Evolutionary conservation across 306 rosid species (phyloP).

Genomic region (Ormosia emarginata): DNA sequence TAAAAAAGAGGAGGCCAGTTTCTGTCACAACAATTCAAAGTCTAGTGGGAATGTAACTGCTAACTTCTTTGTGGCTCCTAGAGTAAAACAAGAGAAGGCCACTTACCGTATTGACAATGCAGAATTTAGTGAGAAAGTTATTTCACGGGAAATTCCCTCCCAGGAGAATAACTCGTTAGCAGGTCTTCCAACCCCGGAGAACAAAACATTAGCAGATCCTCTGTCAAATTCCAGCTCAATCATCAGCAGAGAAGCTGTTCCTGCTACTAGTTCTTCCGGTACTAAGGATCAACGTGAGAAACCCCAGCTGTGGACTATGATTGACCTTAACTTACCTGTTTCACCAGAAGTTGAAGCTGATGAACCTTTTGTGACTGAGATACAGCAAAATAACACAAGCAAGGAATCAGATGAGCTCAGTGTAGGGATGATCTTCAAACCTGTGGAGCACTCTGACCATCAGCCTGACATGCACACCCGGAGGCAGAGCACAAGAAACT

Average conservation of each 20-base stretch:
- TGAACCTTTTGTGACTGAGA: conserved; percentile 33
- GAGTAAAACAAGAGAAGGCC: conserved; percentile 46
- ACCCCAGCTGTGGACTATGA: conserved; percentile 40
- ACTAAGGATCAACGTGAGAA: conserved; percentile 41
- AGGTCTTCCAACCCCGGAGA: conserved; percentile 36
- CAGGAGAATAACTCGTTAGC: conserved; percentile 34
- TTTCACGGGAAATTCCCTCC: conserved; percentile 25
- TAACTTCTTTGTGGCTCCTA: conserved; percentile 31
- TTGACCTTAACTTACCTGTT: conserved; percentile 72
- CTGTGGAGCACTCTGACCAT: conserved; percentile 37
- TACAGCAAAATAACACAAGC: conserved; percentile 28
- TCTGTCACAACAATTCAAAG: background rate
- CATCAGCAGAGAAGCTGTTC: conserved; percentile 28
- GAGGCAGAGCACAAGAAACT: conserved; percentile 76
- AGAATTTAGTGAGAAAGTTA: conserved; percentile 27
- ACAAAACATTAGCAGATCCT: conserved; percentile 24
- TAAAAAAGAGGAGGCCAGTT: conserved; percentile 22
- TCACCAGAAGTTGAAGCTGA: conserved; percentile 54
- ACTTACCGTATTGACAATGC: conserved; percentile 26
- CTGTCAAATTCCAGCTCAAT: conserved; percentile 38
- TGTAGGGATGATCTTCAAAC: conserved; percentile 22
- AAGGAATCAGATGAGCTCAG: conserved; percentile 35
- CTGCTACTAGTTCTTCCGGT: conserved; percentile 23
- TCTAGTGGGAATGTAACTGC: background rate
- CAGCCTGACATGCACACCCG: conserved; percentile 44